Conservation (phyloP, 139 green algal genomes). For the Coelastrella sp. region DNA sequence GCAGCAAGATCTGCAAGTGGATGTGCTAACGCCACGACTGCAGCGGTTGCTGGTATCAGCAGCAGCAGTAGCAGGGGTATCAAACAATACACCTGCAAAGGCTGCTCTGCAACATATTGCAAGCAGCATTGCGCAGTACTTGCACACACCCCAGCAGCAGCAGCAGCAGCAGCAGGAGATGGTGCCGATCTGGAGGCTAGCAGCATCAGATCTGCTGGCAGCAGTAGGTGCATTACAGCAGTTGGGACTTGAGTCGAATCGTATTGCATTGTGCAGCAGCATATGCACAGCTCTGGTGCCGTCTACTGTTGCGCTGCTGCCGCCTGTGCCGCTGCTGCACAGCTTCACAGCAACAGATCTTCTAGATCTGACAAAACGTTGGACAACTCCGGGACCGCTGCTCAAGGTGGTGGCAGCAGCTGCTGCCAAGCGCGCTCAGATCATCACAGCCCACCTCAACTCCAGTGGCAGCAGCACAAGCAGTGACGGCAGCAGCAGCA, state of each 20-base stretch:
- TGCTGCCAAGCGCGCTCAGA: background rate
- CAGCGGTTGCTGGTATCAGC: background rate
- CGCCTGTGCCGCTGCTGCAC: background rate
- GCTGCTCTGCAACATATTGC: background rate
- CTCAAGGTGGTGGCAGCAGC: background rate
- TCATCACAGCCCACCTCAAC: background rate
- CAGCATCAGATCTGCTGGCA: background rate
- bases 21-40: background rate
- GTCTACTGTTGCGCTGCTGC: background rate
- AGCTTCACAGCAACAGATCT: background rate
- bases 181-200: background rate
- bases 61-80: background rate
- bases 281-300: background rate
- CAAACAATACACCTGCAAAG: background rate
- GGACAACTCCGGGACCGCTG: background rate
- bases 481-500: constrained; percentile 1
- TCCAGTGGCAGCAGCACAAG: background rate
- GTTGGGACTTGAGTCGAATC: background rate
- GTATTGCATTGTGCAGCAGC: background rate
- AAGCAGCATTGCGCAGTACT: background rate
- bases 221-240: background rate
- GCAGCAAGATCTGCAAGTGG: background rate
- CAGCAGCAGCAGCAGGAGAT: constrained; percentile 12
- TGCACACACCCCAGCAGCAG: background rate
- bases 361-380: background rate